Evolutionary conservation across 257 asterid genomes (phyloP).

Genomic region (Eustoma russellianum): DNA sequence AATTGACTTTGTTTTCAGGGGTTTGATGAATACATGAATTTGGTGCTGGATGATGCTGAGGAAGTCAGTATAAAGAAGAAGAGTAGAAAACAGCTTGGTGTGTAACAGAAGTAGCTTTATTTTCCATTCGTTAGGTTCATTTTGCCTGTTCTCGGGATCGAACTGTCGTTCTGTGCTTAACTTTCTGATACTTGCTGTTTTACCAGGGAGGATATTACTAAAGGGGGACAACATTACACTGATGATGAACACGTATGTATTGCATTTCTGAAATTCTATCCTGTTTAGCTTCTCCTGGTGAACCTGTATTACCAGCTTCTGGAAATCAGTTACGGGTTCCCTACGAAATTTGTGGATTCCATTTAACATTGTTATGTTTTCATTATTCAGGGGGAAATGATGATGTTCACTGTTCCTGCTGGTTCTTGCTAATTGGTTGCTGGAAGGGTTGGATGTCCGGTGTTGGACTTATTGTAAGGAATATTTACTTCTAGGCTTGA

Average conservation of each 20-base stretch:
- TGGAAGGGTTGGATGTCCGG: too few species aligned
- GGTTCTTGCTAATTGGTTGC: too few species aligned
- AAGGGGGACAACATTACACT: conserved; percentile 46
- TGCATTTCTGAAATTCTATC: not conserved
- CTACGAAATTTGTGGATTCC: not conserved
- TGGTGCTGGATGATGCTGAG: conserved; percentile 55
- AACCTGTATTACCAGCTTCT: not conserved
- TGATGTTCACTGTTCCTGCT: too few species aligned
- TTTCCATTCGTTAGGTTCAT: not conserved
- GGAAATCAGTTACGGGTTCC: not conserved
- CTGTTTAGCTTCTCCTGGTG: not conserved
- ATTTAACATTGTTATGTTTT: too few species aligned
- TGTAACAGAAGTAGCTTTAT: conserved; percentile 3
- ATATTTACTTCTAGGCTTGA: too few species aligned
- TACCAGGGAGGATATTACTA: conserved; percentile 39
- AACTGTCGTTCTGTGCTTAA: not conserved
- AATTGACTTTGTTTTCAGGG: conserved; percentile 19
- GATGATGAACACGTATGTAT: conserved; percentile 46
- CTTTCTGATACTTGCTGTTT: conserved; percentile 3
- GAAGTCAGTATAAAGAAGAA: conserved; percentile 52
- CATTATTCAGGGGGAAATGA: too few species aligned
- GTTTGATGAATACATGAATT: conserved; percentile 52
- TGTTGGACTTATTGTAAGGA: too few species aligned
- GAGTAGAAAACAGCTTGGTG: conserved; percentile 46
- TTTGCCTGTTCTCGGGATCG: not conserved